Evolutionary conservation across 139 green algal genomes (phyloP).

Genomic region (Chlorella ohadii): DNA sequence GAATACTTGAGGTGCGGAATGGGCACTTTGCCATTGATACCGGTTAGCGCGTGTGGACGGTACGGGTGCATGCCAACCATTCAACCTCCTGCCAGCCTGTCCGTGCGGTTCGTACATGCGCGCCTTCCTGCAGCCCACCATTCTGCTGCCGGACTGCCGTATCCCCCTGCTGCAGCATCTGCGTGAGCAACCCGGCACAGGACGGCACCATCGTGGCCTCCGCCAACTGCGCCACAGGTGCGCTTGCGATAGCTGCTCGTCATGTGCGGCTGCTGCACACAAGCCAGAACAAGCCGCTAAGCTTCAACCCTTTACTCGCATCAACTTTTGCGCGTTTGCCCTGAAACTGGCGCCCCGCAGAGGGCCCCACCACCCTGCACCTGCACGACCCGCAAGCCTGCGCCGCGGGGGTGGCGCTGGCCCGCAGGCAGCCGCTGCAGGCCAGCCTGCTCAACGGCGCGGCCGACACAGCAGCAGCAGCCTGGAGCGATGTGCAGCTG

Average conservation of each 20-base stretch:
- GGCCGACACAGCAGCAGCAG: neutral
- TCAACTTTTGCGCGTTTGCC: neutral
- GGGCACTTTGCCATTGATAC: no score
- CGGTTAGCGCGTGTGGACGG: no score
- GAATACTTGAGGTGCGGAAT: neutral
- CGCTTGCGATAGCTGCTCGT: neutral
- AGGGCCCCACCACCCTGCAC: constrained; percentile 30
- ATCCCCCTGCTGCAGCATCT: constrained; percentile 12
- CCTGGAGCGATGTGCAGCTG: constrained; percentile 18
- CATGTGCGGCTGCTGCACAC: no score
- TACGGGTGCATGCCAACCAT: no score
- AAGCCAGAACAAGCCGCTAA: no score
- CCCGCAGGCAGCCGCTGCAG: neutral
- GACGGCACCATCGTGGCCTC: constrained; percentile 1
- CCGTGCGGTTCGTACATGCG: no score
- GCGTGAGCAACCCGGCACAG: constrained; percentile 22
- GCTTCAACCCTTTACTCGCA: no score
- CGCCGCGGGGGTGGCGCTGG: neutral
- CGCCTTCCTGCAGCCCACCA: neutral
- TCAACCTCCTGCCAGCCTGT: no score
- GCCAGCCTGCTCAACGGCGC: neutral
- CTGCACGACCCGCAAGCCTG: neutral
- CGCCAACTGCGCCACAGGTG: neutral
- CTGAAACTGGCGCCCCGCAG: neutral
- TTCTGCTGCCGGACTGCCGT: no score